phyloP scores from a whole-genome alignment of 2,329 filamentous ascomycete species.

The Nannizziopsis arthrosporioides region DNA sequence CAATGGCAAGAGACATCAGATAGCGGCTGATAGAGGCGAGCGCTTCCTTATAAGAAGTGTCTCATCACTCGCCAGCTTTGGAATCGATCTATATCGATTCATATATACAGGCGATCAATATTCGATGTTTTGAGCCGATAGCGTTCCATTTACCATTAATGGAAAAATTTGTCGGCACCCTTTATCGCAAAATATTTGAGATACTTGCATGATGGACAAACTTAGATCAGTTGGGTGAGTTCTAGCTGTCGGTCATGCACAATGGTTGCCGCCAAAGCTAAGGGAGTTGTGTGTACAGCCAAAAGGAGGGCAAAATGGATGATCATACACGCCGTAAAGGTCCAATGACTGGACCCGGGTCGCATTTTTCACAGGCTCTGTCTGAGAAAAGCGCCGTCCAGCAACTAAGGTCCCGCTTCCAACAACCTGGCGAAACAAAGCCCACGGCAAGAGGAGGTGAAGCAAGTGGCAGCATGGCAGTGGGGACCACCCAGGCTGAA shows the following conservation, averaged over 20 bases:
- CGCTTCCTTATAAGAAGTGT: not conserved
- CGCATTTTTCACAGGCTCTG: slow-evolving; percentile 6
- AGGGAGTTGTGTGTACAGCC: not conserved
- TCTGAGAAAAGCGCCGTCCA: not conserved
- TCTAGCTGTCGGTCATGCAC: not conserved
- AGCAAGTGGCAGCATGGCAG: not conserved
- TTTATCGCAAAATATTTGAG: not conserved
- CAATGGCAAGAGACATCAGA: slow-evolving; percentile 1
- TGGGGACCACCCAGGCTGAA: slow-evolving; percentile 5
- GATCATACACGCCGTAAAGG: not conserved
- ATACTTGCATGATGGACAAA: slow-evolving; percentile 1
- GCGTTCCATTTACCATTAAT: no score
- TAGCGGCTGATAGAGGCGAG: not conserved
- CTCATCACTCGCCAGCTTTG: no score
- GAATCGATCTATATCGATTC: no score
- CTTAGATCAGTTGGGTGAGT: slow-evolving; percentile 6
- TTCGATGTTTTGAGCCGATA: no score
- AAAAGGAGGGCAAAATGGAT: not conserved
- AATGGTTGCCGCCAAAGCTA: not conserved
- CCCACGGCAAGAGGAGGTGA: not conserved
- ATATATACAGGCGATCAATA: no score
- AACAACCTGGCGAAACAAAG: not conserved
- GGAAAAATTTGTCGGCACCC: not conserved
- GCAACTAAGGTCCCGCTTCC: not conserved
- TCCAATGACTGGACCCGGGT: slow-evolving; percentile 6